Conservation (phyloP, 805 yeast genomes). For the Metschnikowia baotianmanensis region DNA sequence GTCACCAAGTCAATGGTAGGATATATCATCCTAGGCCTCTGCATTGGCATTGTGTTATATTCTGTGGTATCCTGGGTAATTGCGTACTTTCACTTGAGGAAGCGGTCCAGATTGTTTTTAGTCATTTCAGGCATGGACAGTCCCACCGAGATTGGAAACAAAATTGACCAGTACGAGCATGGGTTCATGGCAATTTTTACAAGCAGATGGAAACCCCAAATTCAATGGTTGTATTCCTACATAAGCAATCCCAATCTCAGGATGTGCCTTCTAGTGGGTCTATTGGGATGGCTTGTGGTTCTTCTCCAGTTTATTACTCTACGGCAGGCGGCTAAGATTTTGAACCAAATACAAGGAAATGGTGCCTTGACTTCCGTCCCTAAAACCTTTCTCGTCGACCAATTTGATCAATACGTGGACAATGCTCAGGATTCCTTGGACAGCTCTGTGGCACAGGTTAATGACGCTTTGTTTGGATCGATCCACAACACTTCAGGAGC, state of each 20-base stretch:
- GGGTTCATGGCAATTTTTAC: conserved; percentile 11
- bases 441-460: conserved; percentile 50
- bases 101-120: conserved; percentile 3
- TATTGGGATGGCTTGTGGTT: conserved; percentile 10
- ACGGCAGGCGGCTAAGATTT: conserved; percentile 2
- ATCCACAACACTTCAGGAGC: conserved; percentile 40
- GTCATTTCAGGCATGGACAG: conserved; percentile 2
- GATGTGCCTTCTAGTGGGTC: conserved; percentile 11
- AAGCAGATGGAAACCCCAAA: conserved; percentile 2
- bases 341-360: neutral
- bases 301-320: conserved; percentile 13
- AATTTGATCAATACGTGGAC: conserved; percentile 5
- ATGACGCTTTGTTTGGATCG: conserved; percentile 66
- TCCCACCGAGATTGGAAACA: conserved; percentile 13
- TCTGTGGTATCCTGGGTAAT: conserved; percentile 3
- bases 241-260: conserved; percentile 5
- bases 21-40: conserved; percentile 8
- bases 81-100: conserved; percentile 3
- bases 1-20: conserved; percentile 1
- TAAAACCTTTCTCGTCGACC: neutral
- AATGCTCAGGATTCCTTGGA: conserved; percentile 26
- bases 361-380: neutral
- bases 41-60: conserved; percentile 6
- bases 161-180: conserved; percentile 5
- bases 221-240: conserved; percentile 12